Conservation (phyloP, 257 asterid genomes). For the Sherardia arvensis region DNA sequence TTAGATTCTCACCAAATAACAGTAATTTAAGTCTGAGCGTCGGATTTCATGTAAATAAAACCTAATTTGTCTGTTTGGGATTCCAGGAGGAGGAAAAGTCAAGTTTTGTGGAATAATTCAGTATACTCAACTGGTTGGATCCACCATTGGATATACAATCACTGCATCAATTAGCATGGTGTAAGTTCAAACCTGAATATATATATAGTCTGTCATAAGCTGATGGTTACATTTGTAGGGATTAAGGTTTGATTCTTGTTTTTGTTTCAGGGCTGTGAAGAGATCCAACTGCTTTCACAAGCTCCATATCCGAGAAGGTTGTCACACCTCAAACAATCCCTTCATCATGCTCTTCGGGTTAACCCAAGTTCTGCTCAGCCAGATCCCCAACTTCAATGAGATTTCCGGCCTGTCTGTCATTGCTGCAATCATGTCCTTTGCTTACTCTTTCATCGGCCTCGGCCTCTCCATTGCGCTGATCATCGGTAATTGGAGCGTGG, state of each 20-base stretch:
- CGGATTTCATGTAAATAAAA: too few species aligned
- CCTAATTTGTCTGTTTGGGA: not conserved
- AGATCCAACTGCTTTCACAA: conserved; percentile 28
- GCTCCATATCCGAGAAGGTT: conserved; percentile 11
- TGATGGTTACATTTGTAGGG: not conserved
- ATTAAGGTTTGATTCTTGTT: not conserved
- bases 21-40: too few species aligned
- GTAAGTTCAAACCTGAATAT: conserved; percentile 3
- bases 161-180: conserved; percentile 35
- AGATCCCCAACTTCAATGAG: conserved; percentile 26
- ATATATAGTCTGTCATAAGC: not conserved
- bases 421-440: conserved; percentile 33
- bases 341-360: conserved; percentile 19
- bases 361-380: conserved; percentile 23
- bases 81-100: conserved; percentile 38
- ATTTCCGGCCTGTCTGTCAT: conserved; percentile 25
- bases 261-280: conserved; percentile 19
- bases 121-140: conserved; percentile 43
- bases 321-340: conserved; percentile 19
- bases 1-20: too few species aligned
- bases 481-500: conserved; percentile 10
- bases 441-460: conserved; percentile 27
- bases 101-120: conserved; percentile 51
- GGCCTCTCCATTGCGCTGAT: conserved; percentile 26
- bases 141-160: conserved; percentile 48